A percentile compares a stretch with the other conserved stretches of the same genome.
phyloP scores from a whole-genome alignment of 495 filamentous ascomycete species.

The Sporormia fimetaria region DNA sequence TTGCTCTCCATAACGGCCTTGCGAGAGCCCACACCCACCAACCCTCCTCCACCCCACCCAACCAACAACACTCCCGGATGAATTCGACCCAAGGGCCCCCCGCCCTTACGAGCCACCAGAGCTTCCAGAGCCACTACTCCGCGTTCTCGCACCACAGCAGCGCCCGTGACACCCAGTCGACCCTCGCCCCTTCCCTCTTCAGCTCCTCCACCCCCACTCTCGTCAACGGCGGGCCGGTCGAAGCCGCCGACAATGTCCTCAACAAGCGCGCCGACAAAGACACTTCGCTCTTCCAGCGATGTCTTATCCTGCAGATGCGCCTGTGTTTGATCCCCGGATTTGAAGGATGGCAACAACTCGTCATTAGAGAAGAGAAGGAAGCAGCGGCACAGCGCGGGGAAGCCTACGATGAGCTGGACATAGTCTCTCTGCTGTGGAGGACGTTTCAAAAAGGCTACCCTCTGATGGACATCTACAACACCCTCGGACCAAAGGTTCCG shows the following conservation, averaged over 20 bases:
- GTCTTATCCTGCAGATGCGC: slow-evolving; percentile 67
- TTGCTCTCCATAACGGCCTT: slow-evolving; percentile 27
- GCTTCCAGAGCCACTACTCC: slow-evolving; percentile 31
- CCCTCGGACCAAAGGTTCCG: slow-evolving; percentile 51
- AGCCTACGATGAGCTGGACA: slow-evolving; percentile 60
- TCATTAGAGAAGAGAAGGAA: slow-evolving; percentile 51
- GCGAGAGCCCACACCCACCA: slow-evolving; percentile 25
- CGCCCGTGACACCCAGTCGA: slow-evolving; percentile 31
- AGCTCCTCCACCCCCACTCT: slow-evolving; percentile 21
- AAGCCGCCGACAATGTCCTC: slow-evolving; percentile 80
- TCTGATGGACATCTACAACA: slow-evolving; percentile 80
- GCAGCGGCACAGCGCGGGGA: slow-evolving; percentile 54
- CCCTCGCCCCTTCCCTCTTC: slow-evolving; percentile 31
- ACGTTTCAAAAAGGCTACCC: slow-evolving; percentile 76
- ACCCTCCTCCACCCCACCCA: slow-evolving; percentile 9
- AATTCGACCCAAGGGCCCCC: slow-evolving; percentile 17
- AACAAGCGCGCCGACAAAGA: slow-evolving; percentile 83
- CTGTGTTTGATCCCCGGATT: slow-evolving; percentile 76
- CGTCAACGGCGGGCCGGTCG: slow-evolving; percentile 46
- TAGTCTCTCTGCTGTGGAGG: slow-evolving; percentile 83
- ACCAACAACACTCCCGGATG: slow-evolving; percentile 17
- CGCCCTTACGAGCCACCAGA: slow-evolving; percentile 24
- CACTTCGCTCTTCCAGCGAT: slow-evolving; percentile 87
- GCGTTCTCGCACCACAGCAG: slow-evolving; percentile 30
- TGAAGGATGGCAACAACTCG: slow-evolving; percentile 54